Percentiles rank a stretch among this genome's conserved stretches.
These are phyloP conservation scores for Nitzschia sp. DNA, from an alignment of 108 stramenopile genomes.

Conservation along the genomic window DNA sequence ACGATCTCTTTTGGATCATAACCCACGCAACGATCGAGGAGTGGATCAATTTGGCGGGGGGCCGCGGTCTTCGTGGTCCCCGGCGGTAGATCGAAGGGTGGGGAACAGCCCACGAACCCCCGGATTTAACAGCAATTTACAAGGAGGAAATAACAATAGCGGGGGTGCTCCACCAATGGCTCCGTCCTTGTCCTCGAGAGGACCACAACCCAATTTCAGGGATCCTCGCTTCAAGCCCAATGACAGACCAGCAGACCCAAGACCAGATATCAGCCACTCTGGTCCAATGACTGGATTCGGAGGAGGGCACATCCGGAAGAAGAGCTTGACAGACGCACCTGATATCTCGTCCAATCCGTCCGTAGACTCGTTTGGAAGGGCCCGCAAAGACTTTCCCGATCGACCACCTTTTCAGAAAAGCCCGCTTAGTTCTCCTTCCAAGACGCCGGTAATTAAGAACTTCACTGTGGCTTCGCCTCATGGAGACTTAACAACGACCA, in stretches of 20 bases:
- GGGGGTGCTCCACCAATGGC: neutral
- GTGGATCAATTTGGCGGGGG: neutral
- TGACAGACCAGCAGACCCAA: neutral
- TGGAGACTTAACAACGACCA: neutral
- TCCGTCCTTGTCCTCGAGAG: neutral
- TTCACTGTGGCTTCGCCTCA: neutral
- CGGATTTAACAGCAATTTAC: neutral
- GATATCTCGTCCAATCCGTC: neutral
- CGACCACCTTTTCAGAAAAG: neutral
- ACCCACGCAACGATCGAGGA: neutral
- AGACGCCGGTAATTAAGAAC: neutral
- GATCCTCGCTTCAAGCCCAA: neutral
- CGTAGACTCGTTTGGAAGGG: neutral
- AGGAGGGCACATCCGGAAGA: neutral
- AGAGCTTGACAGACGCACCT: neutral
- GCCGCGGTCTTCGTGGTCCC: constrained; percentile 1
- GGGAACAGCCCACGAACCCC: neutral
- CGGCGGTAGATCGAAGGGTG: neutral
- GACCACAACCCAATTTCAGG: neutral
- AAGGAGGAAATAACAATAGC: neutral
- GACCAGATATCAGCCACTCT: neutral
- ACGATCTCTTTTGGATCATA: neutral
- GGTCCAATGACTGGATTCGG: neutral
- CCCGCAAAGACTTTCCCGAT: neutral
- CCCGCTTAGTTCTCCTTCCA: neutral